Conservation (phyloP, 1,284 basidiomycete genomes). For the Omphalotus olearius region DNA sequence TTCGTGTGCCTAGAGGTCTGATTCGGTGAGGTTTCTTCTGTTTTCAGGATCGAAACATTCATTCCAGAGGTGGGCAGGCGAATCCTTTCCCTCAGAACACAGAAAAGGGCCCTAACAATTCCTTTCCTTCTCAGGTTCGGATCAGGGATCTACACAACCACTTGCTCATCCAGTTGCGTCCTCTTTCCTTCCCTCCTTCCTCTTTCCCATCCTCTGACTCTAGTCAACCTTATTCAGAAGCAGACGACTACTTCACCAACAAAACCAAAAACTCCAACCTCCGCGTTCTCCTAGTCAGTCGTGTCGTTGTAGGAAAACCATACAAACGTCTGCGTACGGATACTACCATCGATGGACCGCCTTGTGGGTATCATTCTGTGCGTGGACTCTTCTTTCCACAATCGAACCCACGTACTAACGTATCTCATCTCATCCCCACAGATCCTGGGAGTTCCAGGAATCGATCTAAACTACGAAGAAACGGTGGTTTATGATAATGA, state of each 20-base stretch:
- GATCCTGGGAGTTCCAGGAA: constrained; percentile 49
- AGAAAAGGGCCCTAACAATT: too few species aligned
- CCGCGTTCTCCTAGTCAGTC: constrained; percentile 47
- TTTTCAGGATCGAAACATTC: constrained; percentile 47
- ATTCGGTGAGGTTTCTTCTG: not conserved
- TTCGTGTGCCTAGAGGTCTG: not conserved
- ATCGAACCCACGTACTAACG: constrained; percentile 3
- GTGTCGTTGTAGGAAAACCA: constrained; percentile 58
- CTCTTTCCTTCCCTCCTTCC: not conserved
- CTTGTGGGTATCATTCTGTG: constrained; percentile 55
- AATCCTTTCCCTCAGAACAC: constrained; percentile 1
- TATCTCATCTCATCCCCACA: constrained; percentile 17
- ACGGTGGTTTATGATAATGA: constrained; percentile 57
- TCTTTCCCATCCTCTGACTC: not conserved
- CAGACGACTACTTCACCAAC: constrained; percentile 46
- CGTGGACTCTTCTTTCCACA: constrained; percentile 13
- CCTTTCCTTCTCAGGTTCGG: constrained; percentile 42
- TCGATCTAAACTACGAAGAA: constrained; percentile 56
- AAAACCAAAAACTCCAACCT: constrained; percentile 24
- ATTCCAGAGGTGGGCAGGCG: constrained; percentile 37
- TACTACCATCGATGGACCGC: constrained; percentile 40
- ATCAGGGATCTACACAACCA: constrained; percentile 55
- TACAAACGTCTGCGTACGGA: constrained; percentile 43
- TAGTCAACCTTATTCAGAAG: constrained; percentile 33
- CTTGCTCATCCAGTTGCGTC: constrained; percentile 53